Percentiles rank a stretch among this genome's conserved stretches.
phyloP scores from a whole-genome alignment of 176 grass and related monocot genomes.

The Elaeis guineensis region DNA sequence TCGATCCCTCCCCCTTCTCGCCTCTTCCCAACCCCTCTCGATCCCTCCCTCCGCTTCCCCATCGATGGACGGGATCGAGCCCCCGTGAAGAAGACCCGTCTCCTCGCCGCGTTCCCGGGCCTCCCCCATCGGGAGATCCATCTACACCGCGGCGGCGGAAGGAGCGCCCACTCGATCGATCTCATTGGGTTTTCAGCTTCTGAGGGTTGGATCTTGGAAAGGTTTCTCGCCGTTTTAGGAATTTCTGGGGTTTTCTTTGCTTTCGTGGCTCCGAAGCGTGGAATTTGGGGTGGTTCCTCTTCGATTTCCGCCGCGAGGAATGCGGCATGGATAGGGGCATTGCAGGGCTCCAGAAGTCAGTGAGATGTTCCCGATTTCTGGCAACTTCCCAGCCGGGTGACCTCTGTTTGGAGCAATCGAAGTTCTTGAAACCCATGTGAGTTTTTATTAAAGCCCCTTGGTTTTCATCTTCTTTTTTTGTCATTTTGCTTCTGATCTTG shows the following conservation, averaged over 20 bases:
- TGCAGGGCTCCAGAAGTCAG: neutral
- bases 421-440: too few species aligned
- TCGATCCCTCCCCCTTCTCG: neutral
- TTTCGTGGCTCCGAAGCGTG: neutral
- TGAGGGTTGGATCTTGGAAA: too few species aligned
- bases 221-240: neutral
- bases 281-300: neutral
- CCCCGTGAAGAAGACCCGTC: neutral
- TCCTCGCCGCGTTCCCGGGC: neutral
- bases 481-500: neutral
- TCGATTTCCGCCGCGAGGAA: neutral
- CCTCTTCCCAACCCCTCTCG: neutral
- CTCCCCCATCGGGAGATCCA: neutral
- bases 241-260: neutral
- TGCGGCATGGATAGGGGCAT: conserved; percentile 9
- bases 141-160: neutral
- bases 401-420: too few species aligned
- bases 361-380: neutral
- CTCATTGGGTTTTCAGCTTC: too few species aligned
- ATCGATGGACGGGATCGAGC: neutral
- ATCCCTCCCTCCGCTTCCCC: neutral
- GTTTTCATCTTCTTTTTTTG: neutral
- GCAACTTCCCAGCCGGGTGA: neutral
- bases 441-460: too few species aligned
- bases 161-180: too few species aligned